Evolutionary conservation across 306 rosid species (phyloP), one percentile per base, ranked within the genome.

Genomic region (Castanea crenata): DNA sequence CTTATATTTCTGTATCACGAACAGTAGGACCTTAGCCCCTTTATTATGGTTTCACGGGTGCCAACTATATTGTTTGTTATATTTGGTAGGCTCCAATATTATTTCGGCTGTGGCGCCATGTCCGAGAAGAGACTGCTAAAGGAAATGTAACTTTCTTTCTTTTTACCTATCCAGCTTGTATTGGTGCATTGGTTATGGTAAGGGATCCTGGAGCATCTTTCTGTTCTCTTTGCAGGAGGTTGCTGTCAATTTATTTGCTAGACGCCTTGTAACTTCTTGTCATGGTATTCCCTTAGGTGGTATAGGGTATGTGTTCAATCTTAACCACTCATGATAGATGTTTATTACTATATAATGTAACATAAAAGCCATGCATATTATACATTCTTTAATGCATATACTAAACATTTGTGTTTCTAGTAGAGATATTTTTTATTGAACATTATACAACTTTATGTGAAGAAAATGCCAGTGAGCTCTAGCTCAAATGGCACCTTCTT

Each of bases 271-370:
- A 69, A 90, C 97, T 55, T 88, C 89, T 81, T 67, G 55, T 86
- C 97, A 94, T 61, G 97, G 91, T 57, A 88, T 92, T 71, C 98
- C 98, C 72, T 76, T 94, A 67, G 98, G 98, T 76, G 98, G 98
- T 49, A 83, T 94, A 74, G 98, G 98, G 98, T 89, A 85, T 59
- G 88, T 85, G 63, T 77, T 72, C 76, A 71, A 74, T 80, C 44
- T 51, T 27, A 75, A 34, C 32, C 14, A 12, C 71, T n/a, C 77
- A 58, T 19, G 34, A 32, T 12, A 20, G 74, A 61, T 81, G 74
- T 23, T 75, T 74, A 75, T 54, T 75, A 51, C 64, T 6, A 59
- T 59, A 21, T 23, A 1, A 23, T 59, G 67, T 59, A 9, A 59
- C 67, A 20, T 9, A 59, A 59, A 59, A 59, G 5, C 6, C 13